A percentile compares a stretch with the other conserved stretches of the same genome.
Evolutionary conservation across 225 moss, liverwort and hornwort species (phyloP).

Genomic region (Climacium dendroides): DNA sequence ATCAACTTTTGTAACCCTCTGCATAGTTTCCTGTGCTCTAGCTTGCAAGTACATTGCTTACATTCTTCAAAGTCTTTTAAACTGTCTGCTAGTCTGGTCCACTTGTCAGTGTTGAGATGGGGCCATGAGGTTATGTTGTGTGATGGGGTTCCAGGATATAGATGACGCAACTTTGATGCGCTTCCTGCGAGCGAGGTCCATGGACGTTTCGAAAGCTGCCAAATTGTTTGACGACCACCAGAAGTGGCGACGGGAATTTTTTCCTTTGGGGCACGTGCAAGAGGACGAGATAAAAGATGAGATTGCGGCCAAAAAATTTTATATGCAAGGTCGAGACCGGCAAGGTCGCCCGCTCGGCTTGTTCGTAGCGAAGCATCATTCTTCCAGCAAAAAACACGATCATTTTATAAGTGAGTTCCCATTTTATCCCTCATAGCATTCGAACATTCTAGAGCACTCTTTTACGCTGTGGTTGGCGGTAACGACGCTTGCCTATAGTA

Average conservation of each 20-base stretch:
- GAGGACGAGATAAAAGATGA: constrained; percentile 25
- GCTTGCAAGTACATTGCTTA: not conserved
- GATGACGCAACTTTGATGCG: constrained; percentile 53
- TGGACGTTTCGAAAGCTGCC: constrained; percentile 19
- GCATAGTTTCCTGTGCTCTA: not conserved
- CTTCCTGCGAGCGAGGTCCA: constrained; percentile 43
- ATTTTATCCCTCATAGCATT: not conserved
- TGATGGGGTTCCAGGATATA: constrained; percentile 8
- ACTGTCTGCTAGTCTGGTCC: not conserved
- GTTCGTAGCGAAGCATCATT: not conserved
- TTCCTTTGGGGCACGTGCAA: constrained; percentile 37
- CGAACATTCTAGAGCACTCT: not conserved
- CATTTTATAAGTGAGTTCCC: constrained; percentile 13
- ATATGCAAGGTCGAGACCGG: constrained; percentile 18
- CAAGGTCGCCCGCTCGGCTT: constrained; percentile 9
- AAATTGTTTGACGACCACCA: constrained; percentile 45
- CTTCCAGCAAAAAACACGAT: not conserved
- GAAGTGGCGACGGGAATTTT: constrained; percentile 50
- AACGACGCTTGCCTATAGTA: too few species aligned
- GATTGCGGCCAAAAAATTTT: constrained; percentile 7
- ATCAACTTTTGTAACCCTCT: not conserved
- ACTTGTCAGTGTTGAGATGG: not conserved
- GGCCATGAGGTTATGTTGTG: not conserved
- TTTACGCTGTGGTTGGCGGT: not conserved
- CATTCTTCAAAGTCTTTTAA: not conserved